phyloP scores from a whole-genome alignment of 2,329 filamentous ascomycete genomes.

The Aspergillus floridensis region DNA sequence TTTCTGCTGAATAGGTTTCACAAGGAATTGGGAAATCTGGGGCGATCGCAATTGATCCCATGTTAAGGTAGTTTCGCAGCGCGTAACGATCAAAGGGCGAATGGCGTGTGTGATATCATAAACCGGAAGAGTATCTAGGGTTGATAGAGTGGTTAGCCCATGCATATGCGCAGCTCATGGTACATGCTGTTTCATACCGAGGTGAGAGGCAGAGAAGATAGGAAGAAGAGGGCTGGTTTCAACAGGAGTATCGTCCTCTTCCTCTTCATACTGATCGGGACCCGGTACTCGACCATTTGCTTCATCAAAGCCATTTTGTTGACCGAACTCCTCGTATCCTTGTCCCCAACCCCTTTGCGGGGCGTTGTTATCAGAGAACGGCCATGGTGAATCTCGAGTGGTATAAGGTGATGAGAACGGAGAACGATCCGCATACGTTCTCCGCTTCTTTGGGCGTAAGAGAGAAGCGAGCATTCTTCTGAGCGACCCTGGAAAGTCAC shows the following conservation, averaged over 20 bases:
- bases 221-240: constrained; percentile 61
- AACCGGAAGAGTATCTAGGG: constrained; percentile 74
- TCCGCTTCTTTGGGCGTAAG: constrained; percentile 30
- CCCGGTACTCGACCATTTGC: constrained; percentile 42
- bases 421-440: constrained; percentile 24
- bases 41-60: constrained; percentile 97
- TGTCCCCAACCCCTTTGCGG: constrained; percentile 2
- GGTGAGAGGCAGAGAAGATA: constrained; percentile 74
- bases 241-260: constrained; percentile 44
- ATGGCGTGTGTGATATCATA: constrained; percentile 91
- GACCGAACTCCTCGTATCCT: constrained; percentile 21
- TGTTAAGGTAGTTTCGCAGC: constrained; percentile 85
- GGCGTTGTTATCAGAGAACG: constrained; percentile 16
- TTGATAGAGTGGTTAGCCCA: background rate
- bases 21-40: constrained; percentile 89
- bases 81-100: constrained; percentile 75
- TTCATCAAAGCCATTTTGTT: constrained; percentile 27
- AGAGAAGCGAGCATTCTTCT: constrained; percentile 32
- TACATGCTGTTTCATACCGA: constrained; percentile 54
- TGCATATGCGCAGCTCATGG: background rate
- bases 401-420: constrained; percentile 31
- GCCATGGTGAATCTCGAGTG: constrained; percentile 21
- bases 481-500: background rate
- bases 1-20: constrained; percentile 92
- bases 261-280: constrained; percentile 39